phyloP scores from a whole-genome alignment of 2,329 filamentous ascomycete genomes.

The Coleophoma crateriformis region DNA sequence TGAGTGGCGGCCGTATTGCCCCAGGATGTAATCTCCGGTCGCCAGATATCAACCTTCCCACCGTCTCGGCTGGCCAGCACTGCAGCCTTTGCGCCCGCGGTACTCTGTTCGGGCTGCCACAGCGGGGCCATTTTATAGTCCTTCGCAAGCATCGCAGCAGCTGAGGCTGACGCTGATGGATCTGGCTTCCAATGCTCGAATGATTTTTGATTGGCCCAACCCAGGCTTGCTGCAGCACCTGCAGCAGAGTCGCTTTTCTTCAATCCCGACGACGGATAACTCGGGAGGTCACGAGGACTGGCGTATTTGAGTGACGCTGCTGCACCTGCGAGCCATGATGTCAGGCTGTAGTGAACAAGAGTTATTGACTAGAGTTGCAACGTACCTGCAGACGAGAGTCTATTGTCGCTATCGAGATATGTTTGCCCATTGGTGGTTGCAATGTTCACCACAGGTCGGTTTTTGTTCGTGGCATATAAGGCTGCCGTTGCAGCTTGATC shows the following conservation, averaged over 20 bases:
- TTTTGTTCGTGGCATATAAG: conserved; percentile 44
- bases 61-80: conserved; percentile 55
- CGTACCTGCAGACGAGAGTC: conserved; percentile 51
- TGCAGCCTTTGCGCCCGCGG: conserved; percentile 70
- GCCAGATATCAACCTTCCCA: conserved; percentile 44
- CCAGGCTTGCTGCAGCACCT: conserved; percentile 67
- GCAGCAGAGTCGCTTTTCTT: conserved; percentile 52
- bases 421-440: conserved; percentile 6
- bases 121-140: conserved; percentile 47
- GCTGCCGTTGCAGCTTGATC: conserved; percentile 54
- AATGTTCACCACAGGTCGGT: conserved; percentile 10
- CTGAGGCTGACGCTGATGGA: conserved; percentile 52
- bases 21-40: conserved; percentile 33
- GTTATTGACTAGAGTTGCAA: conserved; percentile 3
- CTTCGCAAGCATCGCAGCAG: conserved; percentile 52
- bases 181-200: conserved; percentile 63
- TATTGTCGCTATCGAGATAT: conserved; percentile 43
- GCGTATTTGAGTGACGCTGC: conserved; percentile 65
- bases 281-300: conserved; percentile 66
- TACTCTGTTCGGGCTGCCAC: conserved; percentile 59
- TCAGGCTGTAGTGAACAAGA: conserved; percentile 3
- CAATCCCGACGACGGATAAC: conserved; percentile 64
- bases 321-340: conserved; percentile 38
- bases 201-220: conserved; percentile 63
- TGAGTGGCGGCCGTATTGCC: conserved; percentile 67